Base-by-base conservation (phyloP, 78 protist genomes). In the Monocercomonoides exilis region DNA sequence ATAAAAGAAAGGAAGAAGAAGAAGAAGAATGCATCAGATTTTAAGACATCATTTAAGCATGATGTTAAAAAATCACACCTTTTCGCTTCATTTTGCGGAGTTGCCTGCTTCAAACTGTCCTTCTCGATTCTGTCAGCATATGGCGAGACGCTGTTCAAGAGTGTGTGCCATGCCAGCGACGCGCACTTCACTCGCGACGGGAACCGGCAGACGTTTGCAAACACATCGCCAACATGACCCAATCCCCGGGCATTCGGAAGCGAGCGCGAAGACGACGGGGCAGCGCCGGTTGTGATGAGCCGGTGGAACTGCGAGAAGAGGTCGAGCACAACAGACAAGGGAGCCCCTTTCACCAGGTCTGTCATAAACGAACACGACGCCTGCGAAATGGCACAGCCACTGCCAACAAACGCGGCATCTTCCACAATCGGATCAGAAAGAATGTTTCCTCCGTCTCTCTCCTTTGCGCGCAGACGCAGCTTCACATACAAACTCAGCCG, bases 121-220 rank as follows among this genome's bases (percentile, higher is more conserved):
- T n/a, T n/a, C n/a, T n/a, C n/a, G n/a, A n/a, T n/a, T n/a, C n/a
- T n/a, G n/a, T n/a, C n/a, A n/a, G n/a, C n/a, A 54, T 54, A 54
- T 54, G 70, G 70, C 38, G 38, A 21, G 82, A 79, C 45, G 82
- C 45, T 41, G 11, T 21, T 79, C 42, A 79, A 5, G 82, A 79
- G 82, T 5, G 82, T 79, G 82, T 79, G 82, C 82, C 82, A 79
- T 33, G 42, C 82, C 82, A 79, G 11, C 82, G 82, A 79, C 5
- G 82, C 82, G 11, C 82, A 79, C 82, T 79, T 79, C 43, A 79
- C 82, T 4, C 82, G 82, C 43, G 43, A 33, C 43, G 82, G 82
- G 82, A 32, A 79, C 43, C 36, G 6, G 11, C 82, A 79, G 43
- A 79, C 82, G 5, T 21, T 6, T 41, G 11, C 6, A 21, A 79